Conservation (phyloP, 129 eudicot genomes). For the Silybum marianum region DNA sequence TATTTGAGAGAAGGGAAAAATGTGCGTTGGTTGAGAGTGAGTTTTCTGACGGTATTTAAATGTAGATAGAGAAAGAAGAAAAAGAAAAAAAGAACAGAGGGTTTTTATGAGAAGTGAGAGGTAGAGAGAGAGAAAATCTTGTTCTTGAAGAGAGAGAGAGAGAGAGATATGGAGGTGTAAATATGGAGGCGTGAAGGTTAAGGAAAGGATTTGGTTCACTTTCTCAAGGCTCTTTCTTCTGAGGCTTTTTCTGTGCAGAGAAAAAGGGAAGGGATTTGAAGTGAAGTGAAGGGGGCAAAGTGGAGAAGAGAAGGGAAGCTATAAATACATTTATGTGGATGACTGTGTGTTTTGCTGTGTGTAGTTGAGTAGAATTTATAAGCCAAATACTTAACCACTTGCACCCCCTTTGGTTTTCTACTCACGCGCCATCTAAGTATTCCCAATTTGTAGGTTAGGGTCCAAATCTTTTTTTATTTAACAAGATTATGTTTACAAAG, state of each 20-base stretch:
- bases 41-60: slow-evolving; percentile 44
- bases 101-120: slow-evolving; percentile 21
- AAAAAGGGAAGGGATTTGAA: slow-evolving; percentile 4
- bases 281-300: slow-evolving; percentile 37
- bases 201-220: slow-evolving; percentile 72
- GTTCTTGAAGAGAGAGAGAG: background rate
- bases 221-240: slow-evolving; percentile 72
- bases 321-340: slow-evolving; percentile 36
- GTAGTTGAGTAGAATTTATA: slow-evolving; percentile 34
- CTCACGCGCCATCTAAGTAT: background rate
- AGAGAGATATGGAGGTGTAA: slow-evolving; percentile 6
- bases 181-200: slow-evolving; percentile 78
- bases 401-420: background rate
- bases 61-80: slow-evolving; percentile 38
- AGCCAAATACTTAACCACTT: background rate
- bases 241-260: slow-evolving; percentile 39
- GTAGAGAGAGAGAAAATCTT: background rate
- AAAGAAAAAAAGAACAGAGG: background rate
- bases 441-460: background rate
- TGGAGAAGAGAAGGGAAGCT: slow-evolving; percentile 31
- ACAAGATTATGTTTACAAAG: background rate
- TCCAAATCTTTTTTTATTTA: too few species aligned
- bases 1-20: slow-evolving; percentile 37
- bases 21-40: slow-evolving; percentile 24
- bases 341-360: slow-evolving; percentile 7